Evolutionary conservation across 768 basidiomycete genomes (phyloP).

Genomic region (Naematelia encephala): DNA sequence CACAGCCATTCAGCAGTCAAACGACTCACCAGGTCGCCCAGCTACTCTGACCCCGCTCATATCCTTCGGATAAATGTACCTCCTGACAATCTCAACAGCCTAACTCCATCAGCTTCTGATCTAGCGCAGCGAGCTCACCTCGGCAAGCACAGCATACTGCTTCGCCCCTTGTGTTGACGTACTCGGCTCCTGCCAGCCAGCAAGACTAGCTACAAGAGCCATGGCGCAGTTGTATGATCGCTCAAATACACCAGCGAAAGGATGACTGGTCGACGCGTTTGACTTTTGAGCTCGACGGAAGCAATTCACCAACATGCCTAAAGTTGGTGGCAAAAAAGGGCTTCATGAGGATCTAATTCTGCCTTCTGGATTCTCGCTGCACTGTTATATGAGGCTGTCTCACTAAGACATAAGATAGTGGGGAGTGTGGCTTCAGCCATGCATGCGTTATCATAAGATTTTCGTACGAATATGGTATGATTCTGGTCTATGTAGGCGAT

Average conservation of each 20-base stretch:
- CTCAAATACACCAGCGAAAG: neutral
- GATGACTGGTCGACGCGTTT: neutral
- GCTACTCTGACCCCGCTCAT: slow-evolving; percentile 15
- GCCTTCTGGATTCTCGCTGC: too few species aligned
- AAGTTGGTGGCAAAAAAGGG: too few species aligned
- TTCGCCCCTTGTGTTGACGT: slow-evolving; percentile 31
- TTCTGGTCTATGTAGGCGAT: neutral
- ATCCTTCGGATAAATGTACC: slow-evolving; percentile 29
- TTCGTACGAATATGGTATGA: too few species aligned
- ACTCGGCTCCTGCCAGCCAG: slow-evolving; percentile 30
- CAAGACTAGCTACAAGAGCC: slow-evolving; percentile 32
- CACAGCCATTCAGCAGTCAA: neutral
- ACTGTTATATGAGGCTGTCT: too few species aligned
- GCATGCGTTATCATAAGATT: too few species aligned
- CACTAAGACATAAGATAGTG: too few species aligned
- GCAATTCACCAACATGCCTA: neutral
- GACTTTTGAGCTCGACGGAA: neutral
- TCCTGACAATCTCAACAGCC: slow-evolving; percentile 20
- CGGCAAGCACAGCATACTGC: slow-evolving; percentile 26
- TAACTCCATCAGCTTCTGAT: slow-evolving; percentile 3
- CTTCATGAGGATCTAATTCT: too few species aligned
- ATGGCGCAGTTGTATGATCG: slow-evolving; percentile 8
- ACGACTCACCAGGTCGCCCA: slow-evolving; percentile 20
- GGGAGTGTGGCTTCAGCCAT: too few species aligned
- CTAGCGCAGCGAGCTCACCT: slow-evolving; percentile 9